These are phyloP conservation scores for Trichoderma brevicompactum DNA, from an alignment of 2,329 filamentous ascomycete species.

Conservation along the genomic window DNA sequence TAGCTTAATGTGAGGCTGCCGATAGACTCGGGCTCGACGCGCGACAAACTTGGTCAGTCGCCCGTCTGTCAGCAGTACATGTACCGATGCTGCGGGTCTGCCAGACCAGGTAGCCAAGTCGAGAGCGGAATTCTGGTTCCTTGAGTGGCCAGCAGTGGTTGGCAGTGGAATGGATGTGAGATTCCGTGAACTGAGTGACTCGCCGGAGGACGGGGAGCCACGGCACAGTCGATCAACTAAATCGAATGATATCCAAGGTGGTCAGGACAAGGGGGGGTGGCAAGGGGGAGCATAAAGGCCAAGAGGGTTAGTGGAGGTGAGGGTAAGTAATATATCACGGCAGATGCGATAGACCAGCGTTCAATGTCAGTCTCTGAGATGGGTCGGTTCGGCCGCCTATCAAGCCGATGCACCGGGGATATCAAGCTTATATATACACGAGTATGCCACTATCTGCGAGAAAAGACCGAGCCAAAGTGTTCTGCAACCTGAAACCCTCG, in stretches of 20 bases:
- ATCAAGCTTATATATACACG: constrained; percentile 18
- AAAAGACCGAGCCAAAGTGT: background rate
- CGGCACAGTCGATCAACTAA: constrained; percentile 15
- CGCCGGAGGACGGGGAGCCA: background rate
- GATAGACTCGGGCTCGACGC: constrained; percentile 11
- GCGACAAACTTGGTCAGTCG: constrained; percentile 26
- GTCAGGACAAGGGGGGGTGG: constrained; percentile 10
- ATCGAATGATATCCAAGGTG: constrained; percentile 16
- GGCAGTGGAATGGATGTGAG: constrained; percentile 17
- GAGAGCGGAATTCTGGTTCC: background rate
- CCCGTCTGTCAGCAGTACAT: constrained; percentile 29
- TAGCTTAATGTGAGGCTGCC: constrained; percentile 20
- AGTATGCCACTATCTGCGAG: background rate
- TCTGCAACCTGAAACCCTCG: background rate
- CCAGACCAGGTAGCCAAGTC: background rate
- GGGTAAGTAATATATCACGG: constrained; percentile 23
- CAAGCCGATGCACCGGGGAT: constrained; percentile 18
- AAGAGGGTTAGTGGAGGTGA: constrained; percentile 10
- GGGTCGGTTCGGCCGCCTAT: constrained; percentile 9
- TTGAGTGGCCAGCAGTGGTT: constrained; percentile 8
- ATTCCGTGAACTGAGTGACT: background rate
- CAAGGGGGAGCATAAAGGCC: background rate
- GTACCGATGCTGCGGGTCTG: constrained; percentile 26
- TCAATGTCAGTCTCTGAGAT: background rate
- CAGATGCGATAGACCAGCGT: constrained; percentile 5